Evolutionary conservation across 805 yeast genomes (phyloP), one percentile per base, ranked within the genome.

Genomic region (Cyberlindnera xishuangbannaensis): DNA sequence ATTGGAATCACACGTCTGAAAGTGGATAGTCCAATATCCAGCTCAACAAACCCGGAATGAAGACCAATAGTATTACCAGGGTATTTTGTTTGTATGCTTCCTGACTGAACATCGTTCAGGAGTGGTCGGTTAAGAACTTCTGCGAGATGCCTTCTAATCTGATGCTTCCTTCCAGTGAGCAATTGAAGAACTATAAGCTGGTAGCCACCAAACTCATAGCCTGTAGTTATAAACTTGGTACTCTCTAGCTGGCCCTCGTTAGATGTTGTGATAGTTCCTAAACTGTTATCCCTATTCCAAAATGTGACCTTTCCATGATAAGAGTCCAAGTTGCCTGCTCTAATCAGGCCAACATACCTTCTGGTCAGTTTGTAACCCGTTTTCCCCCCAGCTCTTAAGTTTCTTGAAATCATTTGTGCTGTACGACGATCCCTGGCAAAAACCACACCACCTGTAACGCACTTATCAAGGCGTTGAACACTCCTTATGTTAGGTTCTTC

Each of bases 391-490:
- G 43, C 30, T 27, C 40, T 37, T 11, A 66, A 40, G 28, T 59
- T 51, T 26, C 48, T 55, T 7, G 57, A 46, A 35, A 65, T 62
- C 31, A 43, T 44, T 14, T 40, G 47, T 1, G 69, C 65, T 0
- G 59, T 46, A 7, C 43, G 46, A 31, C 53, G 49, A 29, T 51
- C 57, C 32, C 49, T 54, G 2, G 69, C 63, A 5, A 64, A 30
- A 3, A 65, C 45, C 28, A 64, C 34, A 1, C 68, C 69, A 15
- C 71, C 71, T 14, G 67, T 58, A 6, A 62, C 70, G 31, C 48
- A 40, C 18, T 47, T 50, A 36, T 66, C 71, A 15, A 66, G 40
- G 31, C 71, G 47, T 26, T 65, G 69, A 1, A 66, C 61, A 6
- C 52, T 48, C 28, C 54, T 48, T 33, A 55, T 45, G 4, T 40